phyloP scores from a whole-genome alignment of 441 rosid species.

The Geranium incanum region DNA sequence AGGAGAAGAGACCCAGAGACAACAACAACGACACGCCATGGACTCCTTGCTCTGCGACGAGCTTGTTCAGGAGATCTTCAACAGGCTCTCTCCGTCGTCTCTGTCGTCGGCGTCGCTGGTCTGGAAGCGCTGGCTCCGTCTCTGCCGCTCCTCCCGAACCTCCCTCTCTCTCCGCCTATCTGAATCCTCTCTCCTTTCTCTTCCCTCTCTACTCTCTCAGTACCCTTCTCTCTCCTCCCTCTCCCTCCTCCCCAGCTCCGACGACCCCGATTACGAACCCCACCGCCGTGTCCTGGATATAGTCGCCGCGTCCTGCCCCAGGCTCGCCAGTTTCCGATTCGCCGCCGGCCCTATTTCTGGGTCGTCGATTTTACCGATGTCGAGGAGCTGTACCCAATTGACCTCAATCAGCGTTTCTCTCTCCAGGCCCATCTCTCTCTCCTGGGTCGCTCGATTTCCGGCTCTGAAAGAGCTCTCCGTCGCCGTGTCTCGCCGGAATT shows the following conservation, averaged over 20 bases:
- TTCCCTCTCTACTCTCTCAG: slow-evolving; percentile 44
- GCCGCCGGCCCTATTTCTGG: slow-evolving; percentile 16
- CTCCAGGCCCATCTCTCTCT: slow-evolving; percentile 31
- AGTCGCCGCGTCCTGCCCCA: slow-evolving; percentile 43
- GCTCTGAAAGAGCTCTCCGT: no score
- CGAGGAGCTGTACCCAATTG: slow-evolving; percentile 37
- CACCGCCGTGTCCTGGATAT: slow-evolving; percentile 27
- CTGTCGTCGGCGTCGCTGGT: slow-evolving; percentile 50
- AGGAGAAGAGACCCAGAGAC: slow-evolving; percentile 16
- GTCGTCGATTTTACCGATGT: slow-evolving; percentile 17
- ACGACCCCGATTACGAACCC: no score
- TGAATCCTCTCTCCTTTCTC: slow-evolving; percentile 22
- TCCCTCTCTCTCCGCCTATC: slow-evolving; percentile 50
- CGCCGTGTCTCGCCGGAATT: no score
- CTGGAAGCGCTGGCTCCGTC: slow-evolving; percentile 81
- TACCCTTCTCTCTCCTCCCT: slow-evolving; percentile 45
- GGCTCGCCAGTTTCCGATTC: slow-evolving; percentile 46
- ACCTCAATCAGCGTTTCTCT: slow-evolving; percentile 48
- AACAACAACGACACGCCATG: slow-evolving; percentile 22
- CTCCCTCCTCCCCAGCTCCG: slow-evolving; percentile 13
- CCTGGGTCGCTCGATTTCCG: no score
- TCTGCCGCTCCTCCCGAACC: slow-evolving; percentile 57
- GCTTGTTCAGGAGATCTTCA: slow-evolving; percentile 63
- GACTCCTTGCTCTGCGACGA: slow-evolving; percentile 59
- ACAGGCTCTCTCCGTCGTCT: slow-evolving; percentile 35